These are phyloP conservation scores for Sugiyamaella americana DNA, from an alignment of 805 yeast species.

Conservation along the genomic window DNA sequence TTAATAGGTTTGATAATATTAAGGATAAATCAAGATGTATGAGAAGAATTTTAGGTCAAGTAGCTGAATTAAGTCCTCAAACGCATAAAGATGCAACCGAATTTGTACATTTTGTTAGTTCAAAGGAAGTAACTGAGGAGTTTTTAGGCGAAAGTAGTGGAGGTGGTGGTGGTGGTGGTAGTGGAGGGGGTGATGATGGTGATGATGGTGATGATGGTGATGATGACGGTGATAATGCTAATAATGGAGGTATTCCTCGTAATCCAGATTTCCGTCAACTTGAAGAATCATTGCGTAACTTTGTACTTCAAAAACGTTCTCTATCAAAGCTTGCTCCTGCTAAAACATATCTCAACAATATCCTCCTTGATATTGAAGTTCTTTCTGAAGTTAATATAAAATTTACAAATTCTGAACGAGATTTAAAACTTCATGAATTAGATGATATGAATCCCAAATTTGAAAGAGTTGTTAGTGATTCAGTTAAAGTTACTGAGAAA, in stretches of 20 bases:
- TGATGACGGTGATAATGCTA: constrained; percentile 26
- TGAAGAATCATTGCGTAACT: constrained; percentile 78
- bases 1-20: constrained; percentile 85
- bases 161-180: constrained; percentile 36
- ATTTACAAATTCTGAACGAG: constrained; percentile 46
- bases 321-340: constrained; percentile 89
- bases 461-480: constrained; percentile 46
- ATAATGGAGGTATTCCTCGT: constrained; percentile 23
- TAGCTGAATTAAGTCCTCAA: constrained; percentile 79
- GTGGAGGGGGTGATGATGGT: constrained; percentile 36
- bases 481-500: constrained; percentile 49
- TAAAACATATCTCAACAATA: constrained; percentile 69
- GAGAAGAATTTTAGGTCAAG: constrained; percentile 73
- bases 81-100: constrained; percentile 83
- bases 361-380: constrained; percentile 56
- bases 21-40: constrained; percentile 74
- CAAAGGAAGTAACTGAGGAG: constrained; percentile 42
- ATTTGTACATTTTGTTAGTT: constrained; percentile 87
- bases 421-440: constrained; percentile 44
- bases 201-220: constrained; percentile 31
- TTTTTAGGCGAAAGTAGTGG: constrained; percentile 34
- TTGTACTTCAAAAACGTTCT: constrained; percentile 83
- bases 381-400: constrained; percentile 59
- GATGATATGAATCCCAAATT: constrained; percentile 58
- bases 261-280: constrained; percentile 57